Base-by-base conservation (phyloP, 148 eudicot genomes). In the Chenopodium berlandieri region DNA sequence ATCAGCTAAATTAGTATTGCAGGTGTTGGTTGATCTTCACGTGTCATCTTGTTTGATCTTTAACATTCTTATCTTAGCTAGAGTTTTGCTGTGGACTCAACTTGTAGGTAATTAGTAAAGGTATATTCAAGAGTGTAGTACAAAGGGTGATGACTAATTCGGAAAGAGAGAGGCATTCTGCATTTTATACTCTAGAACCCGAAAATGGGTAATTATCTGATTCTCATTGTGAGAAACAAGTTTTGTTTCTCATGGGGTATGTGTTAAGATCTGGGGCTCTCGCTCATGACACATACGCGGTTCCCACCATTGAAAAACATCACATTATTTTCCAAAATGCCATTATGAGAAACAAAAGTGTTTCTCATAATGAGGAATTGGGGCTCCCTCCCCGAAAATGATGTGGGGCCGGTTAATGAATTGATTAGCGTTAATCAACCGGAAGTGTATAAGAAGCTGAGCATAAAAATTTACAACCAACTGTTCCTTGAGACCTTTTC, bases 81-180 rank as follows among this genome's bases (percentile, higher is more conserved):
- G 44, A 5, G 40, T 62, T 4, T 44, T 47, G 4, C 0, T 2
- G 7, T 27, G 80, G 52, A 7, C 68, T 62, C 9, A 8, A 34
- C 37, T 27, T 80, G 60, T 79, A 85, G 84, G 79, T 82, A 16
- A 85, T 85, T 84, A 82, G 84, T 31, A 85, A 85, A 4, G 87
- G 87, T 9, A 19, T 78, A 1, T 85, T 85, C 76, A 85, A 85
- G 76, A 78, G 84, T 58, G 80, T 50, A 8, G 32, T 85, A 69
- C 87, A 85, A 52, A 85, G 87, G 60, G 84, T 82, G 79, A 77
- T 82, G 56, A 74, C 87, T 10, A 78, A 85, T 75, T 68, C 84
- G 25, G 84, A 54, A 44, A 82, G 70, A 73, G 82, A 74, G 17
- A 82, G 87, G 76, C 71, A 75, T 40, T 81, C 84, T 47, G 84